Evolutionary conservation across 2,329 filamentous ascomycete species (phyloP).

Genomic region (Coniochaeta pulveracea): DNA sequence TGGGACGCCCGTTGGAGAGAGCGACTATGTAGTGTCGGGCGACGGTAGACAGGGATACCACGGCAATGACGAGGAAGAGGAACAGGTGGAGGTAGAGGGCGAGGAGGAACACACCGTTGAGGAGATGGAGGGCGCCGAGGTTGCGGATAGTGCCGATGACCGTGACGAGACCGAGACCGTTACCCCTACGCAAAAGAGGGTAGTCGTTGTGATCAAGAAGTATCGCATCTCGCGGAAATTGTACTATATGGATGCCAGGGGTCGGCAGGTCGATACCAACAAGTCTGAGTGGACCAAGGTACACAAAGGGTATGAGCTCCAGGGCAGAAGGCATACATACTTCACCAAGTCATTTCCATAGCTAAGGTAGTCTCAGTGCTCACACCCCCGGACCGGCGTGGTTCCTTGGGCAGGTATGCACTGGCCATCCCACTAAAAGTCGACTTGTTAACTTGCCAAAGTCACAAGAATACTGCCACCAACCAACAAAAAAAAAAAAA

Average conservation of each 20-base stretch:
- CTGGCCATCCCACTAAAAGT: too few relatives aligned
- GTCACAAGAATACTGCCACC: too few relatives aligned
- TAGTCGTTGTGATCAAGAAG: neutral
- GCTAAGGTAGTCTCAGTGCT: too few relatives aligned
- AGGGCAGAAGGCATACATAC: neutral
- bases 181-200: neutral
- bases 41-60: neutral
- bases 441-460: too few relatives aligned
- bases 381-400: too few relatives aligned
- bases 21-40: neutral
- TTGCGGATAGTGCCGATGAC: neutral
- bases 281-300: neutral
- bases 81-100: neutral
- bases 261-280: neutral
- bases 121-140: too few relatives aligned
- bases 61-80: neutral
- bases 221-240: neutral
- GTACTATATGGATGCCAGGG: neutral
- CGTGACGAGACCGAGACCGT: neutral
- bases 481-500: too few relatives aligned
- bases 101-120: too few relatives aligned
- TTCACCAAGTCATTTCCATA: slow-evolving; percentile 1
- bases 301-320: neutral
- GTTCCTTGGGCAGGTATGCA: too few relatives aligned
- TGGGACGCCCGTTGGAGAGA: neutral